Percentiles rank a stretch among this genome's conserved stretches.
These are phyloP conservation scores for Aspergillus funiculosus DNA, from an alignment of 495 filamentous ascomycete species.

Conservation along the genomic window DNA sequence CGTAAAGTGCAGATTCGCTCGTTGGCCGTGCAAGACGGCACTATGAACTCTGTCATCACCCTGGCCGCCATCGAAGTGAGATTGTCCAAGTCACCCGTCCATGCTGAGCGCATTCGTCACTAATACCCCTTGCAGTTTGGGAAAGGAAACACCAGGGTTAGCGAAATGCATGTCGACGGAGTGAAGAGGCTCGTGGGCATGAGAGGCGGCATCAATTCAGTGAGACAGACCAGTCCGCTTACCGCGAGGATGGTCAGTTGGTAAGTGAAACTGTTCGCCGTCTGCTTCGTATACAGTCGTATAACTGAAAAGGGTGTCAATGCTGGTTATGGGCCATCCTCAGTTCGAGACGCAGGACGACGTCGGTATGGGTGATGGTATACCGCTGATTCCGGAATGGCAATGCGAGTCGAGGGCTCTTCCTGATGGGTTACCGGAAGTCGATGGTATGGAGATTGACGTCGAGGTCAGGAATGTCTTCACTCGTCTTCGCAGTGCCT, in stretches of 20 bases:
- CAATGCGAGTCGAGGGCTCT: conserved; percentile 20
- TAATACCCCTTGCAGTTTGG: conserved; percentile 44
- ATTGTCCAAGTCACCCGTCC: neutral
- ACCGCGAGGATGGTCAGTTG: conserved; percentile 49
- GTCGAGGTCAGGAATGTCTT: conserved; percentile 32
- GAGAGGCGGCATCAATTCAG: conserved; percentile 42
- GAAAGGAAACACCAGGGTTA: conserved; percentile 41
- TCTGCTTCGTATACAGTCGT: conserved; percentile 6
- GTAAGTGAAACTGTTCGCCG: conserved; percentile 24
- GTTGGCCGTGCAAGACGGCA: conserved; percentile 47
- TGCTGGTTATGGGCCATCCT: conserved; percentile 43
- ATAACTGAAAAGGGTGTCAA: conserved; percentile 38
- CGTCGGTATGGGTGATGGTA: conserved; percentile 40
- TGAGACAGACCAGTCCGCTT: conserved; percentile 44
- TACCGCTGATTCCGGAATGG: conserved; percentile 42
- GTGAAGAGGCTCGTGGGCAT: conserved; percentile 41
- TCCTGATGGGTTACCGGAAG: conserved; percentile 6
- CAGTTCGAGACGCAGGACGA: conserved; percentile 48
- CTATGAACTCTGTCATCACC: conserved; percentile 50
- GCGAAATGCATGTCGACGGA: conserved; percentile 46
- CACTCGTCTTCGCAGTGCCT: conserved; percentile 36
- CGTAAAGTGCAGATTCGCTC: conserved; percentile 38
- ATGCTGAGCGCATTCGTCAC: neutral
- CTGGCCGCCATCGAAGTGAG: conserved; percentile 48
- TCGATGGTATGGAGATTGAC: conserved; percentile 26